These are phyloP conservation scores for Francoa sonchifolia DNA, from an alignment of 441 rosid genomes.

Conservation along the genomic window DNA sequence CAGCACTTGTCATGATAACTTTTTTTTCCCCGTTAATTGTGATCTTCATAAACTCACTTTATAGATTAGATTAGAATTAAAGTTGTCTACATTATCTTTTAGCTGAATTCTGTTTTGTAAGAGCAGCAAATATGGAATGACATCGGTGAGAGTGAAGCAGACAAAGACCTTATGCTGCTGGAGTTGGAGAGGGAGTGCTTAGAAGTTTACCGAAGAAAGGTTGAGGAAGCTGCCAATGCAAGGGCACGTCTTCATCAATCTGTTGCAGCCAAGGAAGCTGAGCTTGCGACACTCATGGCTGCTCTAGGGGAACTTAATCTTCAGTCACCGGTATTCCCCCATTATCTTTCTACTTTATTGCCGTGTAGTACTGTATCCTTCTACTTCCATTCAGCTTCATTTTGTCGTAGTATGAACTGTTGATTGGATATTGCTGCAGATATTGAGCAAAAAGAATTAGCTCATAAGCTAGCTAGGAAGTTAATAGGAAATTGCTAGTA, in stretches of 20 bases:
- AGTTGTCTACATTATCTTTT: too few relatives aligned
- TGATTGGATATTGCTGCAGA: too few relatives aligned
- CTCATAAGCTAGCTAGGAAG: too few relatives aligned
- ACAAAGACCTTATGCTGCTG: conserved; percentile 66
- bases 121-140: conserved; percentile 97
- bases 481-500: neutral
- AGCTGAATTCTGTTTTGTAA: conserved; percentile 7
- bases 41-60: too few relatives aligned
- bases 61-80: too few relatives aligned
- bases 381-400: neutral
- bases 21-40: too few relatives aligned
- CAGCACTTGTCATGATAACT: too few relatives aligned
- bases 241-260: conserved; percentile 89
- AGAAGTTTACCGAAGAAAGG: conserved; percentile 80
- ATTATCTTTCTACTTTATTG: conserved; percentile 3
- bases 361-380: neutral
- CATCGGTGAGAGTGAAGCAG: conserved; percentile 81
- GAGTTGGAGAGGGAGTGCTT: conserved; percentile 89
- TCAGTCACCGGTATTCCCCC: conserved; percentile 43
- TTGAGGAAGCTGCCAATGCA: conserved; percentile 85
- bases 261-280: conserved; percentile 92
- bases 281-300: conserved; percentile 90
- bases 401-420: neutral
- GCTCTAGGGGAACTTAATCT: conserved; percentile 71
- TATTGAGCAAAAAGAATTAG: too few relatives aligned